Percentiles rank a stretch among this genome's conserved stretches.
phyloP scores from a whole-genome alignment of 768 basidiomycete species.

The Strobilomyces echinocephalus region DNA sequence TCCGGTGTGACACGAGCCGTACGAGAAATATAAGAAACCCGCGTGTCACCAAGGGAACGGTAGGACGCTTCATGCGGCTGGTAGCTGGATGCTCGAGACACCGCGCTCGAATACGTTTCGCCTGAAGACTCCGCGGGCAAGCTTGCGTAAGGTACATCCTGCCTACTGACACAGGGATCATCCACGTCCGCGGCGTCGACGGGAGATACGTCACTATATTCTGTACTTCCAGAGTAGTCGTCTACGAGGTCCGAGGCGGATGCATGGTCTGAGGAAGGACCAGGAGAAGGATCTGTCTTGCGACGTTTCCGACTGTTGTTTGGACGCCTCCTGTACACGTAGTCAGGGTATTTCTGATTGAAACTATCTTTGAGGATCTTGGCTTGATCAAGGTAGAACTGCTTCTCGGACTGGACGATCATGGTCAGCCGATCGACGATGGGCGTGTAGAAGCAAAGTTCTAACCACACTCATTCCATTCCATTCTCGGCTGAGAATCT shows the following conservation, averaged over 20 bases:
- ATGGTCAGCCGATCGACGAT: conserved; percentile 14
- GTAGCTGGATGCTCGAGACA: conserved; percentile 20
- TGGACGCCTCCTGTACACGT: conserved; percentile 82
- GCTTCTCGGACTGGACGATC: conserved; percentile 61
- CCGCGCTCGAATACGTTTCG: conserved; percentile 10
- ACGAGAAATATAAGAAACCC: conserved; percentile 25
- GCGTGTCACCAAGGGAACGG: conserved; percentile 25
- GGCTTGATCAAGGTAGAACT: conserved; percentile 84
- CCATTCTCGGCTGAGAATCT: conserved; percentile 85
- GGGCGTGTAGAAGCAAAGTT: conserved; percentile 8
- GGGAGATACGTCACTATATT: conserved; percentile 38
- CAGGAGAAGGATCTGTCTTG: conserved; percentile 33
- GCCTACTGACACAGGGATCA: conserved; percentile 11
- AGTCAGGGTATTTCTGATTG: conserved; percentile 83
- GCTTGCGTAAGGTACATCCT: conserved; percentile 23
- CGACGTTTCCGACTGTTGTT: conserved; percentile 78
- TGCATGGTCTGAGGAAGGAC: conserved; percentile 29
- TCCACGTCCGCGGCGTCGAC: conserved; percentile 30
- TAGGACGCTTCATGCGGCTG: conserved; percentile 24
- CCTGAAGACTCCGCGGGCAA: conserved; percentile 18
- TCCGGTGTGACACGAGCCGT: conserved; percentile 28
- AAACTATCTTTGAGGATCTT: conserved; percentile 82
- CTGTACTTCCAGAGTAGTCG: conserved; percentile 22
- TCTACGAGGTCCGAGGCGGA: conserved; percentile 32
- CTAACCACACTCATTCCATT: conserved; percentile 70